These are phyloP conservation scores for Pelargonium myrrhifolium DNA, from an alignment of 441 rosid genomes.

Conservation along the genomic window DNA sequence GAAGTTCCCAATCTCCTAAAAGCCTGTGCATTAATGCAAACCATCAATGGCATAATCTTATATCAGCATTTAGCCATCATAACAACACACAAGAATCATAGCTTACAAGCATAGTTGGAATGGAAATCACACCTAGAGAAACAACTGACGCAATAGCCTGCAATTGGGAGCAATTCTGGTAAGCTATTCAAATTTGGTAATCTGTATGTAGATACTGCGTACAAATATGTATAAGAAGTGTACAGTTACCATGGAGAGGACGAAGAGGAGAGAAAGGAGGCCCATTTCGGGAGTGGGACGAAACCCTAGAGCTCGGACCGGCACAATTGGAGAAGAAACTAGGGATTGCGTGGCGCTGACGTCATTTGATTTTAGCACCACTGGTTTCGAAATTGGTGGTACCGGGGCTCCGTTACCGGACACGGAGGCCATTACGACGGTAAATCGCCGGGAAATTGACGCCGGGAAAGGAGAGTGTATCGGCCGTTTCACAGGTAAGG, in stretches of 20 bases:
- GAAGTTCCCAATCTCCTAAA: slow-evolving; percentile 26
- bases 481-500: background rate
- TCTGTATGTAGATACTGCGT: background rate
- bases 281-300: slow-evolving; percentile 26
- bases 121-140: slow-evolving; percentile 18
- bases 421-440: background rate
- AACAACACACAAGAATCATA: background rate
- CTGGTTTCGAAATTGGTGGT: background rate
- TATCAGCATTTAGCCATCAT: too few species aligned
- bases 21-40: slow-evolving; percentile 18
- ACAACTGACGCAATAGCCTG: slow-evolving; percentile 25
- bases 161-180: background rate
- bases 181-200: background rate
- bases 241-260: slow-evolving; percentile 23
- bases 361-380: background rate
- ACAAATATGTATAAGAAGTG: background rate
- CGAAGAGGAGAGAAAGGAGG: slow-evolving; percentile 26
- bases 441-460: background rate
- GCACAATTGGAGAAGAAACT: slow-evolving; percentile 20
- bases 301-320: slow-evolving; percentile 19
- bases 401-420: background rate
- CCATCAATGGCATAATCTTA: background rate
- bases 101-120: slow-evolving; percentile 29
- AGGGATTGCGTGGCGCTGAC: background rate
- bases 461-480: background rate